Percentiles rank a stretch among this genome's conserved stretches.
These are phyloP conservation scores for Biscogniauxia sp. DNA, from an alignment of 2,329 filamentous ascomycete species.

Conservation along the genomic window DNA sequence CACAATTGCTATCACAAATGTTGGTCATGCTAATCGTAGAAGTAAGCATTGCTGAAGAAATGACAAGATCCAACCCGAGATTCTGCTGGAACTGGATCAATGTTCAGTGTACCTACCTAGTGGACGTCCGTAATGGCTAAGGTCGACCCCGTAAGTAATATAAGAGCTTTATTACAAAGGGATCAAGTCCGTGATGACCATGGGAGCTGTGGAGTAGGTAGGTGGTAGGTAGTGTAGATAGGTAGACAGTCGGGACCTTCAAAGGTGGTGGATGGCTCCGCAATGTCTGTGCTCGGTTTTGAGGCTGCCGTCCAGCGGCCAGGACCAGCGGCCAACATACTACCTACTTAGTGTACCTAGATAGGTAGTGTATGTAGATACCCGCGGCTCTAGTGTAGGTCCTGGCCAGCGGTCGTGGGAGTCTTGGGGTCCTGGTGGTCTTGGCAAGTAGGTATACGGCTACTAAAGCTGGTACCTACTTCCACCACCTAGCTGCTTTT, in stretches of 20 bases:
- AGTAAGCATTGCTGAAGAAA: constrained; percentile 11
- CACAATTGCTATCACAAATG: constrained; percentile 9
- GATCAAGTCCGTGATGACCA: not conserved
- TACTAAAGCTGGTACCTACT: not conserved
- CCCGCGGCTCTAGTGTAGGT: not conserved
- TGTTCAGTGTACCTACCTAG: not conserved
- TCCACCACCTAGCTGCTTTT: too few species aligned
- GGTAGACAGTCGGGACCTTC: not conserved
- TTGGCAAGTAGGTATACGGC: not conserved
- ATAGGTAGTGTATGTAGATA: constrained; percentile 13
- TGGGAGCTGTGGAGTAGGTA: not conserved
- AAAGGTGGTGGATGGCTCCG: constrained; percentile 2
- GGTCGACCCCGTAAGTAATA: not conserved
- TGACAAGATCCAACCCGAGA: constrained; percentile 13
- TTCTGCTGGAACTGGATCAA: constrained; percentile 1
- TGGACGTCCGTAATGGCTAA: not conserved
- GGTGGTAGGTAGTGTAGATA: too few species aligned
- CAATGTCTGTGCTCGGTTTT: constrained; percentile 17
- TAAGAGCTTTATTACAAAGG: not conserved
- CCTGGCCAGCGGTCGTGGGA: not conserved
- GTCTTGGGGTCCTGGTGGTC: not conserved
- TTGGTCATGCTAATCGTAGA: constrained; percentile 9
- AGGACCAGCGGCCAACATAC: constrained; percentile 7
- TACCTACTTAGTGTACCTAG: too few species aligned
- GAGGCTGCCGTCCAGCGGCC: constrained; percentile 15